Base-by-base conservation (phyloP, 257 asterid species). In the Fraxinus cuspidata region DNA sequence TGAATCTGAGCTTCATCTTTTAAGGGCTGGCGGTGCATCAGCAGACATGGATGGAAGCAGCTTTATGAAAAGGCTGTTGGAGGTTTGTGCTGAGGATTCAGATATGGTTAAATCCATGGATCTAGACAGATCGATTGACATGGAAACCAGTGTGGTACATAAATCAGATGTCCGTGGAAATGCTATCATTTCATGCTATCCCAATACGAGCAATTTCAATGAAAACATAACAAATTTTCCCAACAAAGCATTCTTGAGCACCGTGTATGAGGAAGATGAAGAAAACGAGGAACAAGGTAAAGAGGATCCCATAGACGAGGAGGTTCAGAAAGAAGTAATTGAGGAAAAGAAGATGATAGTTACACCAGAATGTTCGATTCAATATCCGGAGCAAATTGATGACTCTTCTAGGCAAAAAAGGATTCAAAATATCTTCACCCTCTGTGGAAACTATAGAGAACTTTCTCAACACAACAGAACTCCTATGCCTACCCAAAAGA, bases 31-130 rank as follows among this genome's bases (percentile, higher is more conserved):
- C 74, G 84, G 78, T 28, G 81, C 76, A 51, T 81, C 92, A 10
- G 72, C n/a, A 27, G 96, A 91, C 4, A 38, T 76, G 25, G 99
- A 83, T 69, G 96, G 93, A 35, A 88, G 86, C 47, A 75, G 82
- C 68, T 92, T 96, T 37, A 88, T 87, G 84, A 90, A 82, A 47
- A 89, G 83, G 69, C 86, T 96, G 70, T 4, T 90, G 92, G 92
- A 90, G 21, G 84, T 73, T 5, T 90, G 84, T 79, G 58, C 78
- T 18, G 97, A 92, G 1, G 97, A 90, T 51, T 75, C 94, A 0
- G 96, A 90, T 35, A 96, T 96, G 99, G 99, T 91, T 16, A 89
- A 90, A 89, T 96, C 99, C 44, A 96, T 95, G 99, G 99, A 96
- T 84, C 82, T 96, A 88, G 92, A 81, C 60, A 84, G 78, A 64